Conservation (phyloP, 495 filamentous ascomycete genomes). For the Xylaria venustula region DNA sequence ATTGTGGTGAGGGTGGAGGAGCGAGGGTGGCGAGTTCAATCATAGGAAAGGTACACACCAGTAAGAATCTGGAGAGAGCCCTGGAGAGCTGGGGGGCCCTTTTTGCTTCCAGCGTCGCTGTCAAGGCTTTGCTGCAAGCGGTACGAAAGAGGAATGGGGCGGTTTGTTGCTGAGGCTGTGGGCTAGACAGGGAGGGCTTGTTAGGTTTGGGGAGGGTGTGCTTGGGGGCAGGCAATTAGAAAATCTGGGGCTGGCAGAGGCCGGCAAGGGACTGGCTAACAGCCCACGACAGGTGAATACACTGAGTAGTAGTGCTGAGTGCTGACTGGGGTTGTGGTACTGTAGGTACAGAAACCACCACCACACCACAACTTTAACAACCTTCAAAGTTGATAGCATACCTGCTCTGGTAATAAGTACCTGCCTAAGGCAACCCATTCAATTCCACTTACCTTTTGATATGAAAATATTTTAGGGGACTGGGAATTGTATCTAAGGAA, state of each 20-base stretch:
- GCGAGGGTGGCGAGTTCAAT: conserved; percentile 10
- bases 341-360: no score
- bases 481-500: no score
- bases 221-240: conserved; percentile 8
- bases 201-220: background rate
- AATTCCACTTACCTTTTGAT: no score
- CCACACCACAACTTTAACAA: no score
- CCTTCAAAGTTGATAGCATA: no score
- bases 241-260: conserved; percentile 12
- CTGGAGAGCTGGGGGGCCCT: background rate
- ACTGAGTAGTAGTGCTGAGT: no score
- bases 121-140: conserved; percentile 16
- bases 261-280: background rate
- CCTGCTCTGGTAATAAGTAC: no score
- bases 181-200: conserved; percentile 8
- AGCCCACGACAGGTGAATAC: conserved; percentile 2
- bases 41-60: conserved; percentile 11
- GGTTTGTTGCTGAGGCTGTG: conserved; percentile 11
- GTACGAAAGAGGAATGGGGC: conserved; percentile 17
- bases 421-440: no score
- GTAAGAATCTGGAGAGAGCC: conserved; percentile 10
- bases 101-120: background rate
- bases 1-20: conserved; percentile 15
- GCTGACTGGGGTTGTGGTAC: no score
- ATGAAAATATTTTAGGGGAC: no score